phyloP scores from a whole-genome alignment of 23 red algal genomes.

The Cyanidium caldarium region DNA sequence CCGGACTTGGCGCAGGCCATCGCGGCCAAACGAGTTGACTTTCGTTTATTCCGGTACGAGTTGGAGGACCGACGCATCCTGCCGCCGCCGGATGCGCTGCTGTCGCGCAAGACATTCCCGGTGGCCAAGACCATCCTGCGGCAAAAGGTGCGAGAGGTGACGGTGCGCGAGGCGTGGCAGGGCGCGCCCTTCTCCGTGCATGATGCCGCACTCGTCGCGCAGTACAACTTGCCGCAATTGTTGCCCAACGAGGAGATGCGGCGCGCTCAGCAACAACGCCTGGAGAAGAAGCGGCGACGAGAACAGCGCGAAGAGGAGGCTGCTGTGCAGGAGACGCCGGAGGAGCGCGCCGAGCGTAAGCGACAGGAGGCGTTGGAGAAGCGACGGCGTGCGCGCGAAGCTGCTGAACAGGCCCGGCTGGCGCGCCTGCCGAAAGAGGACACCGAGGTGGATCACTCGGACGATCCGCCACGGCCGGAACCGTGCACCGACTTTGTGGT shows the following conservation, averaged over 20 bases:
- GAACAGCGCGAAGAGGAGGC: background rate
- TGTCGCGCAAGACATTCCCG: background rate
- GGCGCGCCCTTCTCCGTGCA: background rate
- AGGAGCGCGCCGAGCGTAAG: background rate
- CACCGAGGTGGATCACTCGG: background rate
- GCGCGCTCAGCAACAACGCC: background rate
- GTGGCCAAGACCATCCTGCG: conserved; percentile 7
- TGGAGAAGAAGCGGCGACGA: background rate
- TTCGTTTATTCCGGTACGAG: background rate
- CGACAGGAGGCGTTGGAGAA: background rate
- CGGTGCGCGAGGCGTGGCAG: background rate
- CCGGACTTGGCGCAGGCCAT: background rate
- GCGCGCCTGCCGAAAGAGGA: background rate
- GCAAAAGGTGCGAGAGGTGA: conserved; percentile 9
- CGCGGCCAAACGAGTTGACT: background rate
- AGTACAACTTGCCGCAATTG: background rate
- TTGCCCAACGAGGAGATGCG: conserved; percentile 2
- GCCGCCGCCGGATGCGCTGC: background rate
- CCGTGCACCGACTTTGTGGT: background rate
- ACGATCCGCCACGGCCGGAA: background rate
- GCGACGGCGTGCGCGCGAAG: too few species aligned
- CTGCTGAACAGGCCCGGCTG: too few species aligned
- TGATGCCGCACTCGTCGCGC: background rate
- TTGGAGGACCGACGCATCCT: conserved; percentile 3
- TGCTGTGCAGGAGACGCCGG: background rate